Conservation (phyloP, 1,139 yeast genomes). For the Blastobotrys petasosporus region DNA sequence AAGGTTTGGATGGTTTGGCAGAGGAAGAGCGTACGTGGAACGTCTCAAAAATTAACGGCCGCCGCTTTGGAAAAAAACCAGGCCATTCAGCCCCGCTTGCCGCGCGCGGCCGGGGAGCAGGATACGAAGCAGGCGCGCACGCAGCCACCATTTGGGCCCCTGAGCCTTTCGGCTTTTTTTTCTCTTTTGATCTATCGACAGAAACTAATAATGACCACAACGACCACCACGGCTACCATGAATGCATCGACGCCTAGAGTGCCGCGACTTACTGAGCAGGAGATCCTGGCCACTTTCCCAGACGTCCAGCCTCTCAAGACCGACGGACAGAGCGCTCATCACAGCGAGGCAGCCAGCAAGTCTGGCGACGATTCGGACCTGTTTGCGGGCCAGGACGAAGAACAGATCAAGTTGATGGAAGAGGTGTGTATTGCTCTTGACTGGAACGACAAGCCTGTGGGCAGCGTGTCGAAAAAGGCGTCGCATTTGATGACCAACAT, state of each 20-base stretch:
- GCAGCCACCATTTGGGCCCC: background rate
- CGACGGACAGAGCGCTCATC: conserved; percentile 4
- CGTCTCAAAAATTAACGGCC: too few relatives aligned
- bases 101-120: background rate
- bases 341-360: conserved; percentile 10
- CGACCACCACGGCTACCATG: conserved; percentile 1
- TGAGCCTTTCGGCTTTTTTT: background rate
- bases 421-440: conserved; percentile 93
- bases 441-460: conserved; percentile 78
- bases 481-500: conserved; percentile 86
- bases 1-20: too few relatives aligned
- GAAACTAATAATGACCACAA: conserved; percentile 1
- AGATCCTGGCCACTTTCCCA: conserved; percentile 15
- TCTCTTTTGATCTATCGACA: background rate
- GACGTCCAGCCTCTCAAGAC: conserved; percentile 16
- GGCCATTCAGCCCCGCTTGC: background rate
- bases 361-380: conserved; percentile 30
- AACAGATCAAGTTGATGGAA: conserved; percentile 91
- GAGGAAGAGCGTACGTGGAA: too few relatives aligned
- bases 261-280: conserved; percentile 13
- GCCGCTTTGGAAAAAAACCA: too few relatives aligned
- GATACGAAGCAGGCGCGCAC: background rate
- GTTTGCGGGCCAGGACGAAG: conserved; percentile 84
- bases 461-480: conserved; percentile 89
- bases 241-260: conserved; percentile 4